These are phyloP conservation scores for Salix koriyanagi DNA, from an alignment of 345 rosid genomes.

Conservation along the genomic window DNA sequence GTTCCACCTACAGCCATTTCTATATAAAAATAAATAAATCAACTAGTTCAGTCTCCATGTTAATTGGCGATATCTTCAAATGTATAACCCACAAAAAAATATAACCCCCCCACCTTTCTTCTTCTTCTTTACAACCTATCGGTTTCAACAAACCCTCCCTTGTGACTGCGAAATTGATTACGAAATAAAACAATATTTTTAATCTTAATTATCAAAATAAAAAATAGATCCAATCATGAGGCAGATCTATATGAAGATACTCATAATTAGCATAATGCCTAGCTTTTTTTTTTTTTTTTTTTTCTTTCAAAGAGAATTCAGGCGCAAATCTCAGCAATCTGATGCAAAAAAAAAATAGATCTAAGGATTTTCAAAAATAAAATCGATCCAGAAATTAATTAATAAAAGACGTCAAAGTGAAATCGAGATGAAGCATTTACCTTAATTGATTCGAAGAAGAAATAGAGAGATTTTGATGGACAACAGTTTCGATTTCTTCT, in stretches of 20 bases:
- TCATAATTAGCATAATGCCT: neutral
- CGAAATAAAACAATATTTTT: too few relatives aligned
- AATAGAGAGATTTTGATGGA: neutral
- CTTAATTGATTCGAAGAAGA: neutral
- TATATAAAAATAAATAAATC: conserved; percentile 20
- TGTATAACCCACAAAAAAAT: too few relatives aligned
- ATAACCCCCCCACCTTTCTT: too few relatives aligned
- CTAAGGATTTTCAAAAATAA: too few relatives aligned
- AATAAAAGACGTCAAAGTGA: neutral
- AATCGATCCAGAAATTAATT: too few relatives aligned
- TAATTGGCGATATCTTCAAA: too few relatives aligned
- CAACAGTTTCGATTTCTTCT: neutral
- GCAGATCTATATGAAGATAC: neutral
- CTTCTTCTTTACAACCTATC: too few relatives aligned
- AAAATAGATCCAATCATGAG: neutral
- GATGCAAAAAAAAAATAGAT: neutral
- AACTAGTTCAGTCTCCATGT: neutral
- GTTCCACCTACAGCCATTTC: conserved; percentile 64
- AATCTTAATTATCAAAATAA: neutral
- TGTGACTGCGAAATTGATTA: too few relatives aligned
- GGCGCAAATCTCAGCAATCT: neutral
- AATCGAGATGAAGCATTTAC: neutral
- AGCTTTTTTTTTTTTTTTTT: neutral
- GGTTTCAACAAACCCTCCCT: too few relatives aligned
- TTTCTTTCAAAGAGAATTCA: neutral